A percentile compares a stretch with the other conserved stretches of the same genome.
phyloP scores from a whole-genome alignment of 2,329 filamentous ascomycete species.

The Ophiostoma ips region DNA sequence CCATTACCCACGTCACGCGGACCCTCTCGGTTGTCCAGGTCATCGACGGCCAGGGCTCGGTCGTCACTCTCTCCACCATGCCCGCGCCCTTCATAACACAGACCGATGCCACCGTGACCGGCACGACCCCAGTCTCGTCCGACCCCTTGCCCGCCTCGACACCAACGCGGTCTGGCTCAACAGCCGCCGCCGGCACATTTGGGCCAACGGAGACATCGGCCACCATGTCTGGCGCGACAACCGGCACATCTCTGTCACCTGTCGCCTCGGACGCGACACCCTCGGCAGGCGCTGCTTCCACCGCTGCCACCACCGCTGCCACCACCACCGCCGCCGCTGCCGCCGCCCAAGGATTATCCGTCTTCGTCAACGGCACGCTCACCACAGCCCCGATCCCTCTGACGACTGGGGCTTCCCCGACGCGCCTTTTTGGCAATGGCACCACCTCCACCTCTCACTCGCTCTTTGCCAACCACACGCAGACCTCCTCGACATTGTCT shows the following conservation, averaged over 20 bases:
- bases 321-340: not conserved
- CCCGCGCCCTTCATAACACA: slow-evolving; percentile 24
- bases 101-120: not conserved
- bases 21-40: slow-evolving; percentile 41
- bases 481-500: slow-evolving; percentile 13
- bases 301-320: not conserved
- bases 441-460: slow-evolving; percentile 7
- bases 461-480: slow-evolving; percentile 17
- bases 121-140: not conserved
- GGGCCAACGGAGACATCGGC: not conserved
- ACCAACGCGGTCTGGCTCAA: not conserved
- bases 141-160: slow-evolving; percentile 1
- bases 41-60: slow-evolving; percentile 33
- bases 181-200: not conserved
- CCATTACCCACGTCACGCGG: slow-evolving; percentile 35
- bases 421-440: slow-evolving; percentile 5
- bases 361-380: not conserved
- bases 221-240: too few relatives aligned
- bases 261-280: not conserved
- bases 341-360: not conserved
- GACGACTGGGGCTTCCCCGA: slow-evolving; percentile 3
- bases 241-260: not conserved
- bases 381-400: slow-evolving; percentile 1
- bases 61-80: slow-evolving; percentile 31
- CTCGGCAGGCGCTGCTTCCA: not conserved